A percentile compares a stretch with the other conserved stretches of the same genome.
phyloP scores from a whole-genome alignment of 2,329 filamentous ascomycete species.

The Calonectria honghensis region DNA sequence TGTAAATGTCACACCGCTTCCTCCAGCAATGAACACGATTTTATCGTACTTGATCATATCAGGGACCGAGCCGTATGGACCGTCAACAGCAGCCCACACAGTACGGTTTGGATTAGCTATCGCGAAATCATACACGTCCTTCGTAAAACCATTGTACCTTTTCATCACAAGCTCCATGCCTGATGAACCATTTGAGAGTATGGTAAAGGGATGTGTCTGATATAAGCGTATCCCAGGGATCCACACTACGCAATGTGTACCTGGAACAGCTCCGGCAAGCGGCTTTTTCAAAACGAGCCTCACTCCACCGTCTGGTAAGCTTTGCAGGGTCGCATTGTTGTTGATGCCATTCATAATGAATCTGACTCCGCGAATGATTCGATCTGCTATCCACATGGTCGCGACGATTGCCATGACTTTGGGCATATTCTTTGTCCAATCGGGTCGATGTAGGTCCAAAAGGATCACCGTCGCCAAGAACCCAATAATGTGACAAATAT shows the following conservation, averaged over 20 bases:
- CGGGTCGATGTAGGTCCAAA: slow-evolving; percentile 7
- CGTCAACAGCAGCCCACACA: slow-evolving; percentile 6
- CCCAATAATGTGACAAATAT: neutral
- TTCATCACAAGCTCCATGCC: slow-evolving; percentile 20
- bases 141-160: slow-evolving; percentile 4
- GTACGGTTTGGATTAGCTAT: neutral
- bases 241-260: neutral
- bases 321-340: neutral
- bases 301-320: slow-evolving; percentile 1
- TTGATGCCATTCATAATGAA: neutral
- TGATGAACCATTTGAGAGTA: neutral
- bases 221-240: neutral
- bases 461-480: neutral
- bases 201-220: slow-evolving; percentile 22
- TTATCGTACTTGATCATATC: slow-evolving; percentile 6
- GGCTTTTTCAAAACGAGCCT: slow-evolving; percentile 1
- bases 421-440: slow-evolving; percentile 18
- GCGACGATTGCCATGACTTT: neutral
- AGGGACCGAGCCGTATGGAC: slow-evolving; percentile 7
- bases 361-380: neutral
- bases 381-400: neutral
- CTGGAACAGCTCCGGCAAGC: neutral
- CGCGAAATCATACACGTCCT: neutral
- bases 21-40: slow-evolving; percentile 10
- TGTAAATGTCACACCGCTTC: slow-evolving; percentile 8